Base-by-base conservation (phyloP, 768 basidiomycete genomes). In the Suillus decipiens region DNA sequence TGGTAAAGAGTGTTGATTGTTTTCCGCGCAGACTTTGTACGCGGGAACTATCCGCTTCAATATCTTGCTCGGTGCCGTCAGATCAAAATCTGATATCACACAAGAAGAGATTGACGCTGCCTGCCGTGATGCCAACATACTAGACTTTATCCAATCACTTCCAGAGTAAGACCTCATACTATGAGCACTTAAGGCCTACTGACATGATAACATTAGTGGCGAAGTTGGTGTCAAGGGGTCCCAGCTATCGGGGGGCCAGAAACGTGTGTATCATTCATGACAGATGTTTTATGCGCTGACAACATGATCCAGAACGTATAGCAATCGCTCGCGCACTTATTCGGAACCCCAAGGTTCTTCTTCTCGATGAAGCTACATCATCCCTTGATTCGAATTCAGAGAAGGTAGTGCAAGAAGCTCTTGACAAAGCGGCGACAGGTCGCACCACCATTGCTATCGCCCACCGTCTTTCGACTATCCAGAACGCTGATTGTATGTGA, bases 381-480 rank as follows among this genome's bases (percentile, higher is more conserved):
- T 93, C 95, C 1, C 83, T 97, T 41, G 95, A 96, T 73, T 92
- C 92, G 9, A 89, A 88, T 70, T 93, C 91, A 22, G 96, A 97
- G 77, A 93, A 92, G 75, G 89, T 99, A 54, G 97, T 99, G 7
- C 96, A 99, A 71, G 89, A 86, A 9, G 97, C 97, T 4, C 83
- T 99, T 33, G 97, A 99, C 76, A 84, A 87, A 70, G 97, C 96
- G 9, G 89, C 95, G 3, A 91, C 87, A 77, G 96, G 95, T 45
- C 85, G 96, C 62, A 96, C 96, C 8, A 97, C 95, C 6, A 90
- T 96, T 63, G 92, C 96, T 17, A 96, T 99, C 66, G 96, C 96
- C 2, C 97, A 99, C 77, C 85, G 97, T 59, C 77, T 99, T 64
- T 92, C 91, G 19, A 95, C 92, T 4, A 96, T 97, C 67, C 93